Percentiles rank a stretch among this genome's conserved stretches.
These are phyloP conservation scores for Cylindrotheca closterium DNA, from an alignment of 108 stramenopile species.

Conservation along the genomic window DNA sequence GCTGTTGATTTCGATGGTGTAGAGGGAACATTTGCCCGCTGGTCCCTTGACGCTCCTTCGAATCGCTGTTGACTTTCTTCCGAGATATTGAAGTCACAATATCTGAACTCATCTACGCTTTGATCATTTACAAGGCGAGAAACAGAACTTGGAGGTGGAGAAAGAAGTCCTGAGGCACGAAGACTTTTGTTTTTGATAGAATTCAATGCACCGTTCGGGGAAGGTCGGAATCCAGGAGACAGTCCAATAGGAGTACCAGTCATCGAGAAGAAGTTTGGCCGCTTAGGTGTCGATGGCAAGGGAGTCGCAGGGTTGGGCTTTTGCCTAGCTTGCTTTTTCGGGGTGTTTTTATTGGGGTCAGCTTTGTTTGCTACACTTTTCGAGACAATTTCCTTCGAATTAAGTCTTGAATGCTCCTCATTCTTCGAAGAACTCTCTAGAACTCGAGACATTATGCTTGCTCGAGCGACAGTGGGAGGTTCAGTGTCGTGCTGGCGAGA, in stretches of 20 bases:
- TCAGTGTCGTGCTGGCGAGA: conserved; percentile 4
- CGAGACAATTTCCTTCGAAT: too few relatives aligned
- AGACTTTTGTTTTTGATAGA: neutral
- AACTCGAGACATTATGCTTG: conserved; percentile 10
- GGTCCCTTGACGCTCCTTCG: conserved; percentile 2
- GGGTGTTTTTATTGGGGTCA: neutral
- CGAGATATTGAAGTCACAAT: conserved; percentile 19
- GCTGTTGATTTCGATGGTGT: conserved; percentile 19
- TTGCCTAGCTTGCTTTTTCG: conserved; percentile 3
- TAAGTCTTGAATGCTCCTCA: too few relatives aligned
- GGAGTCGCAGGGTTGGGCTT: neutral
- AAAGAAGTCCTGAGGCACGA: conserved; percentile 10
- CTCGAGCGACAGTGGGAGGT: neutral
- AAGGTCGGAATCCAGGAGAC: conserved; percentile 34
- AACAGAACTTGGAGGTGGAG: conserved; percentile 30
- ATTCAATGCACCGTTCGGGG: conserved; percentile 10
- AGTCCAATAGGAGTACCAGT: conserved; percentile 36
- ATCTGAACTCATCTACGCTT: conserved; percentile 22
- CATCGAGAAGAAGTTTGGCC: conserved; percentile 21
- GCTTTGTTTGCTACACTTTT: neutral
- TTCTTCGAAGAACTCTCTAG: neutral
- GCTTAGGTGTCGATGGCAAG: conserved; percentile 15
- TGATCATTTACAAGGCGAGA: conserved; percentile 17
- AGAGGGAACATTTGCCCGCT: conserved; percentile 12
- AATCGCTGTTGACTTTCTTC: conserved; percentile 13